Base-by-base conservation (phyloP, 1,284 basidiomycete genomes). In the Tremellales sp. region DNA sequence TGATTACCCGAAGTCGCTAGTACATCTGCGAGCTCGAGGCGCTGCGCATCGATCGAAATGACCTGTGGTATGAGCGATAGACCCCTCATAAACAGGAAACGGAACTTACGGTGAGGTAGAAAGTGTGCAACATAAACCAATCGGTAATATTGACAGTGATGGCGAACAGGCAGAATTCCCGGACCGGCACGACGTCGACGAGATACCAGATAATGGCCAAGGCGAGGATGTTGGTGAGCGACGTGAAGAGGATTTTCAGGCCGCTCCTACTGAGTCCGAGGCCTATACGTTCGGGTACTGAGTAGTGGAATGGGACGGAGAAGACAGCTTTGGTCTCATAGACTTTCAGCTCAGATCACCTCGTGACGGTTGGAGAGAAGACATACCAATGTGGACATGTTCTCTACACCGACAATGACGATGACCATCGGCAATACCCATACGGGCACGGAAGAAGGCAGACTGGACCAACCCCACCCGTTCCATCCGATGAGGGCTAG, bases 371-470 rank as follows among this genome's bases (percentile, higher is more conserved):
- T 12, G 4, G 29, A 35, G 12, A 35, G 13, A 39, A 25, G 4
- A 55, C 84, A 64, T 68, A 92, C 89, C 65, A 98, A 78, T 61
- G 86, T 87, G 68, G 90, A 89, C 93, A 97, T 97, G 65, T 97
- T 97, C 75, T 97, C 94, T 2, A 90, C 87, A 8, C 94, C 94
- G 17, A 97, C 88, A 58, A 97, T 93, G 15, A 93, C 83, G 44
- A 98, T 90, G 43, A 97, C 87, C 54, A 97, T 89, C 0, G 93
- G 92, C 47, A 97, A 79, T 33, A 96, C 76, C 65, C 79, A 79
- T 37, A 71, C 75, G 4, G 76, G 76, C 15, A 77, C 57, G 27
- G 64, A 64, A 5, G 66, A 68, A 47, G 72, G 65, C 21, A 53
- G 52, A 8, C 52, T 54, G 13, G 60, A 57, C 27, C 54, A 53